A percentile compares a stretch with the other conserved stretches of the same genome.
Evolutionary conservation across 495 filamentous ascomycete genomes (phyloP).

Genomic region (Hypoxylon subgilvum): DNA sequence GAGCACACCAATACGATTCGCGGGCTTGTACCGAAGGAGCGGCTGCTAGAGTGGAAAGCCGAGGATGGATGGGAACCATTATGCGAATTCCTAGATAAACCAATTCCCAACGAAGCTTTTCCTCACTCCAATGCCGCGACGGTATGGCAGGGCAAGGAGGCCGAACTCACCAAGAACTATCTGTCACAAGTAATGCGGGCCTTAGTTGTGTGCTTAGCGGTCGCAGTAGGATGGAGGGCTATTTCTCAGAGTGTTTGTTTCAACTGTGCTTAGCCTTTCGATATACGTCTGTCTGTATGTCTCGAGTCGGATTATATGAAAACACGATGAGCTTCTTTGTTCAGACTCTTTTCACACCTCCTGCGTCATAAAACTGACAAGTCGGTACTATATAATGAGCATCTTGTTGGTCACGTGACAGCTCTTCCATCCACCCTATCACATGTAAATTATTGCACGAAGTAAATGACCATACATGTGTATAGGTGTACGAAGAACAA

Average conservation of each 20-base stretch:
- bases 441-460: too few species aligned
- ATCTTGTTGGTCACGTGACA: too few species aligned
- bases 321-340: too few species aligned
- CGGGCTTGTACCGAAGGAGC: slow-evolving; percentile 17
- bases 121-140: slow-evolving; percentile 21
- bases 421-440: too few species aligned
- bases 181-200: neutral
- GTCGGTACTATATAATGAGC: too few species aligned
- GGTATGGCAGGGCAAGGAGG: neutral
- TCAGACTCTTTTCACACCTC: too few species aligned
- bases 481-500: too few species aligned
- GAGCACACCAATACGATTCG: slow-evolving; percentile 27
- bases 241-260: neutral
- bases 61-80: slow-evolving; percentile 48
- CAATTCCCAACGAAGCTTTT: slow-evolving; percentile 37
- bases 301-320: too few species aligned
- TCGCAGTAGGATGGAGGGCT: neutral
- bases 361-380: too few species aligned
- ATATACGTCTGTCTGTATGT: too few species aligned
- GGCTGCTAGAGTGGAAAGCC: slow-evolving; percentile 32
- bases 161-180: neutral
- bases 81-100: slow-evolving; percentile 45
- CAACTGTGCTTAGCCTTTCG: neutral
- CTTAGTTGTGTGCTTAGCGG: neutral
- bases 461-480: too few species aligned